Evolutionary conservation across 805 yeast genomes (phyloP).

Genomic region (Myxozyma sirexii): DNA sequence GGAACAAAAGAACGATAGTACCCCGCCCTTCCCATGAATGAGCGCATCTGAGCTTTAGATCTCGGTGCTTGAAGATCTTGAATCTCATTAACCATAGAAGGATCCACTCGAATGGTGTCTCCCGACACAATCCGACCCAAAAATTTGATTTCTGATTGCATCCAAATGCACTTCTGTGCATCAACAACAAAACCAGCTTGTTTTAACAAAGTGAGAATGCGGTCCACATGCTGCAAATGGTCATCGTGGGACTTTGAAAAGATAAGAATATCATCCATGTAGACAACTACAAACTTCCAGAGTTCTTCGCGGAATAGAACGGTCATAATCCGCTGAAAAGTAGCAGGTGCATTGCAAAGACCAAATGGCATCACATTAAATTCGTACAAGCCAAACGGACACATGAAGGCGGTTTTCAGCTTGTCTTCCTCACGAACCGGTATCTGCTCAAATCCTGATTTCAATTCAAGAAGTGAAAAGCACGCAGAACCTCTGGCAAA

Average conservation of each 20-base stretch:
- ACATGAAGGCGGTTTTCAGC: constrained; percentile 37
- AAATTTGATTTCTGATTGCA: constrained; percentile 13
- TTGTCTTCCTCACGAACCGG: constrained; percentile 39
- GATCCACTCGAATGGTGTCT: constrained; percentile 19
- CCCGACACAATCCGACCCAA: constrained; percentile 25
- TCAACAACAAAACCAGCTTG: constrained; percentile 9
- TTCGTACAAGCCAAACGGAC: constrained; percentile 35
- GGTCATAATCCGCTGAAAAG: constrained; percentile 34
- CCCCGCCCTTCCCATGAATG: constrained; percentile 5
- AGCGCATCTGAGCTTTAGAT: constrained; percentile 9
- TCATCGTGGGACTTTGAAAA: constrained; percentile 8
- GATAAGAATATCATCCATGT: constrained; percentile 10
- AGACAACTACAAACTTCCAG: constrained; percentile 22
- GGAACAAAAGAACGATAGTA: constrained; percentile 13
- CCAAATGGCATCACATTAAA: constrained; percentile 41
- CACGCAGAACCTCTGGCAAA: neutral
- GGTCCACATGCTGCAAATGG: constrained; percentile 8
- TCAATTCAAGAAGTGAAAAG: constrained; percentile 7
- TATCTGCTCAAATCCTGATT: constrained; percentile 6
- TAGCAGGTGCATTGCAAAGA: constrained; percentile 38
- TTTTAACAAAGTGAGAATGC: neutral
- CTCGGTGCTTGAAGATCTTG: constrained; percentile 5
- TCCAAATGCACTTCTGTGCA: constrained; percentile 21
- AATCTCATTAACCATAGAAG: constrained; percentile 6
- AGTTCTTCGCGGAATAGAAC: constrained; percentile 17